These are phyloP conservation scores for Fusarium sublunatum DNA, from an alignment of 2,329 filamentous ascomycete genomes.

Conservation along the genomic window DNA sequence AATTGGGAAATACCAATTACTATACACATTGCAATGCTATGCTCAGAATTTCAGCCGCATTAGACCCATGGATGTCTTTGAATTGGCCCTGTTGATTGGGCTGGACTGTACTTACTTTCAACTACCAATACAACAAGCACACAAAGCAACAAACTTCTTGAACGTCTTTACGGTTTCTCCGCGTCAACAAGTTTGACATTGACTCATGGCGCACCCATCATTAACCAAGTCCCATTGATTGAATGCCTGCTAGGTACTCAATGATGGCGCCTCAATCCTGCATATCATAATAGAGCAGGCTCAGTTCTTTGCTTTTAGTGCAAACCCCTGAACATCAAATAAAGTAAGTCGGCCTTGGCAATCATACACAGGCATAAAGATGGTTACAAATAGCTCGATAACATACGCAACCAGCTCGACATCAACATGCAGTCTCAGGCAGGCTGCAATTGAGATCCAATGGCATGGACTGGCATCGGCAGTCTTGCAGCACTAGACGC, in stretches of 20 bases:
- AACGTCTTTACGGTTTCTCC: conserved; percentile 5
- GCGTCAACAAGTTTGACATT: conserved; percentile 9
- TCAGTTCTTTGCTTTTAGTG: conserved; percentile 1
- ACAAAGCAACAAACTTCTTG: conserved; percentile 4
- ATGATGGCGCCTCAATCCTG: conserved; percentile 20
- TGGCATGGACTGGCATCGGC: conserved; percentile 28
- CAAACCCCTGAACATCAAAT: conserved; percentile 17
- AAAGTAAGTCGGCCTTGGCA: conserved; percentile 4
- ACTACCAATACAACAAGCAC: not conserved
- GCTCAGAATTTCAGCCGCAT: not conserved
- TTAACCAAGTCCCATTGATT: conserved; percentile 1
- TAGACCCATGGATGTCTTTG: not conserved
- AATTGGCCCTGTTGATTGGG: not conserved
- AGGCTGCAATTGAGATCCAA: not conserved
- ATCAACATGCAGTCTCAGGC: conserved; percentile 1
- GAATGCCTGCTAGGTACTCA: not conserved
- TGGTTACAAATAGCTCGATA: conserved; percentile 6
- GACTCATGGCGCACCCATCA: conserved; percentile 14
- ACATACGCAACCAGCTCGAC: not conserved
- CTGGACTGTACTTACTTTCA: not conserved
- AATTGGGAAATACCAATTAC: too few species aligned
- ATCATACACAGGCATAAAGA: not conserved
- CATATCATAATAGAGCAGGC: conserved; percentile 24
- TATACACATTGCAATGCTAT: too few species aligned
- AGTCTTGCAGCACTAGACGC: conserved; percentile 40